Evolutionary conservation across 106 monocot species (phyloP).

Genomic region (Dendrobium catenatum): DNA sequence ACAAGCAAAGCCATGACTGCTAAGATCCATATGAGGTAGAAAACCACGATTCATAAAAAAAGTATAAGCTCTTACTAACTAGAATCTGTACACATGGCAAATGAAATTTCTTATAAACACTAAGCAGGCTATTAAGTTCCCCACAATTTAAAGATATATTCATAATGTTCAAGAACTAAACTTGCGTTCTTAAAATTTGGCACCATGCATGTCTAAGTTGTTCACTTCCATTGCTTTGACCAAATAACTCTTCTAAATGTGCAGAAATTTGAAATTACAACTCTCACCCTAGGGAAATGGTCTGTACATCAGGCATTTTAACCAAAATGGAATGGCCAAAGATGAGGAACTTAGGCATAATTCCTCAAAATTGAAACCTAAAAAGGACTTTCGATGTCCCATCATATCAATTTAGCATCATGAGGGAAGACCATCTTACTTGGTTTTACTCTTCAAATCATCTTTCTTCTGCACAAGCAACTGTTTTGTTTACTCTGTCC

Average conservation of each 20-base stretch:
- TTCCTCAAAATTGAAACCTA: neutral
- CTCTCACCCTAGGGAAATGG: no score
- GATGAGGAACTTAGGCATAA: neutral
- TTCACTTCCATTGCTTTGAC: neutral
- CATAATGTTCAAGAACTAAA: neutral
- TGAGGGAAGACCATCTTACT: constrained; percentile 15
- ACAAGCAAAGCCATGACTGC: no score
- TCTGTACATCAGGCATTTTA: no score
- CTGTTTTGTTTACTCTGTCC: constrained; percentile 48
- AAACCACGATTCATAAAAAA: no score
- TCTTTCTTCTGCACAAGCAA: constrained; percentile 73
- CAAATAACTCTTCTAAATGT: neutral
- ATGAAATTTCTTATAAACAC: no score
- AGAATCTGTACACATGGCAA: neutral
- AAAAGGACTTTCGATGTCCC: neutral
- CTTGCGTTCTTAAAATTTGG: neutral
- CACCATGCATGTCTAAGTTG: neutral
- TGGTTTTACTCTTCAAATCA: constrained; percentile 84
- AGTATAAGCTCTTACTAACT: neutral
- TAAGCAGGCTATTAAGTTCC: no score
- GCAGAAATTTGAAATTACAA: neutral
- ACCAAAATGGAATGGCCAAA: no score
- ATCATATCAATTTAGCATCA: neutral
- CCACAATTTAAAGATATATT: no score
- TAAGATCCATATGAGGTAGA: no score